Percentiles rank a stretch among this genome's conserved stretches.
These are phyloP conservation scores for Ophiosphaerella korrae DNA, from an alignment of 2,329 filamentous ascomycete species.

Conservation along the genomic window DNA sequence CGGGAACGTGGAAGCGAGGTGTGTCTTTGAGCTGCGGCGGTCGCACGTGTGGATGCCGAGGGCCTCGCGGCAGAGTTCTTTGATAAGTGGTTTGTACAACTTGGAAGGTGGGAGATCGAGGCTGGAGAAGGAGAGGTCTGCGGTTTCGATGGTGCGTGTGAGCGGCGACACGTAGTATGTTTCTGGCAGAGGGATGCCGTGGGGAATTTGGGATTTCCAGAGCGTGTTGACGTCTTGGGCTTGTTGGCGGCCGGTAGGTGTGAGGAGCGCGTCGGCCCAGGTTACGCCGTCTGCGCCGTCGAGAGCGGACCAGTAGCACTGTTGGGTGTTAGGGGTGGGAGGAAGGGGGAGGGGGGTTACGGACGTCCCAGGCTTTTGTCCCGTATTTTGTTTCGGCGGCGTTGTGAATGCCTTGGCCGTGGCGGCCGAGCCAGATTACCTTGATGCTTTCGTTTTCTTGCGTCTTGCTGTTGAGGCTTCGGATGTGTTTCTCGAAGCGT, in stretches of 20 bases:
- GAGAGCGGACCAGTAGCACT: constrained; percentile 68
- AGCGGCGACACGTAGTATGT: constrained; percentile 69
- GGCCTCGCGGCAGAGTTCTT: constrained; percentile 69
- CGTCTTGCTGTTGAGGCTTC: constrained; percentile 55
- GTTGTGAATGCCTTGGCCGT: constrained; percentile 71
- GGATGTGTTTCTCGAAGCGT: constrained; percentile 63
- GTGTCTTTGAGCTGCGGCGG: constrained; percentile 58
- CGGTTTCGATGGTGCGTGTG: constrained; percentile 67
- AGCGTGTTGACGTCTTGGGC: constrained; percentile 63
- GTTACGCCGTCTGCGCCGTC: constrained; percentile 65
- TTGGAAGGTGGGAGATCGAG: constrained; percentile 56
- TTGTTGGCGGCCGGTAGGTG: constrained; percentile 62
- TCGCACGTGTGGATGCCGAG: constrained; percentile 73
- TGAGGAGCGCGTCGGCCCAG: constrained; percentile 69
- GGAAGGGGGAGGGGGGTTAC: constrained; percentile 25
- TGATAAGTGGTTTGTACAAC: constrained; percentile 64
- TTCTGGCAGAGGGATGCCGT: constrained; percentile 64
- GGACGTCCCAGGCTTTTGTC: constrained; percentile 69
- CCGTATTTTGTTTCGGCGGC: constrained; percentile 71
- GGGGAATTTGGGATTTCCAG: constrained; percentile 59
- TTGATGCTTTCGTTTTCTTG: constrained; percentile 62
- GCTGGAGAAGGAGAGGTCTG: constrained; percentile 63
- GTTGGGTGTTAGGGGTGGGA: neutral
- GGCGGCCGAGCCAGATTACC: constrained; percentile 70
- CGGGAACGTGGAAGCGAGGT: constrained; percentile 58